Evolutionary conservation across 1,284 basidiomycete genomes (phyloP).

Genomic region (Apiotrichum laibachii): DNA sequence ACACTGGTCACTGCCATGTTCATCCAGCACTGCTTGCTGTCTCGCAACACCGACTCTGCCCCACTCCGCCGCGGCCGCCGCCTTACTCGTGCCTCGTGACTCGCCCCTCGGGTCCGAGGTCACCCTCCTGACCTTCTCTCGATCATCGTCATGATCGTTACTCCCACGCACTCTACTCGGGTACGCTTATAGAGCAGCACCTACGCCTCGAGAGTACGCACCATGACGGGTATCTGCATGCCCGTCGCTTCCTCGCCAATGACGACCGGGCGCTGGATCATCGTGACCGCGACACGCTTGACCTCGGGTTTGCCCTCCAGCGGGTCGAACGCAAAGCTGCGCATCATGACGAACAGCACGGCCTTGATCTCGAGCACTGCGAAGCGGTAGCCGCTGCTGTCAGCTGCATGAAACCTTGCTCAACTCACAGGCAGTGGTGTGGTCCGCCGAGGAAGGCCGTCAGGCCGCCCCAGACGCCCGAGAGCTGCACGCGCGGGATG

Average conservation of each 20-base stretch:
- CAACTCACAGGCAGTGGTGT: slow-evolving; percentile 60
- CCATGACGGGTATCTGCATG: slow-evolving; percentile 18
- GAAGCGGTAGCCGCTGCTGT: slow-evolving; percentile 60
- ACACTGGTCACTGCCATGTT: no score
- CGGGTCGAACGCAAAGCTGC: slow-evolving; percentile 25
- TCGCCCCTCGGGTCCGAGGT: no score
- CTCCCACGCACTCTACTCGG: no score
- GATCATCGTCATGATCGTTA: no score
- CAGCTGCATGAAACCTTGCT: neutral
- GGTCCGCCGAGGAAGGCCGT: slow-evolving; percentile 67
- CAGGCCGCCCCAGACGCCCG: slow-evolving; percentile 63
- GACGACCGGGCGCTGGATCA: slow-evolving; percentile 14
- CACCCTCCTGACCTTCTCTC: no score
- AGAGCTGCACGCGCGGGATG: slow-evolving; percentile 54
- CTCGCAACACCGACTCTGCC: no score
- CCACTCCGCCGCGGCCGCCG: no score
- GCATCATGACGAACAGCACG: slow-evolving; percentile 56
- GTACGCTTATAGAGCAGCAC: no score
- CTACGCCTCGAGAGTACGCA: slow-evolving; percentile 1
- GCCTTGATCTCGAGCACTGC: slow-evolving; percentile 66
- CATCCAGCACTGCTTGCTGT: no score
- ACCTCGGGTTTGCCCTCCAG: slow-evolving; percentile 5
- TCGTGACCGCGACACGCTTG: slow-evolving; percentile 1
- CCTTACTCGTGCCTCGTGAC: no score
- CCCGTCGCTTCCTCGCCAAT: slow-evolving; percentile 14